phyloP scores from a whole-genome alignment of 164 flowering plant genomes.

The Liriodendron chinense region DNA sequence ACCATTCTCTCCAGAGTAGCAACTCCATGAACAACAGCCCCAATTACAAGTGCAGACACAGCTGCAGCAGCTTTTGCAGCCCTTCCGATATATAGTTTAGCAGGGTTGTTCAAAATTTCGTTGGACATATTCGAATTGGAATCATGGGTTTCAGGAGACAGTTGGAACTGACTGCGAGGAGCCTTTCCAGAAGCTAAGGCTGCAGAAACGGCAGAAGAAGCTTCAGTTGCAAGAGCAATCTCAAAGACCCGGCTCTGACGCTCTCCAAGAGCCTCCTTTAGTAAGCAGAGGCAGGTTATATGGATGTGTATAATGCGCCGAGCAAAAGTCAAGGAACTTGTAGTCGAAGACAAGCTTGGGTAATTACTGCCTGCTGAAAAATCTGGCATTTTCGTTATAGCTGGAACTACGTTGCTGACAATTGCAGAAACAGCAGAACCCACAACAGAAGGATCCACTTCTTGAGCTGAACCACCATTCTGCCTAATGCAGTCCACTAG shows the following conservation, averaged over 20 bases:
- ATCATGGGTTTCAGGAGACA: slow-evolving; percentile 72
- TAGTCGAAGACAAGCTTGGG: slow-evolving; percentile 38
- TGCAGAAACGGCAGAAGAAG: slow-evolving; percentile 66
- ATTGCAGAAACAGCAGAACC: slow-evolving; percentile 94
- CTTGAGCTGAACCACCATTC: slow-evolving; percentile 94
- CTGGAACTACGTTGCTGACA: slow-evolving; percentile 63
- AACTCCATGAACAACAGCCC: slow-evolving; percentile 78
- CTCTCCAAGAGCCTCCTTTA: slow-evolving; percentile 95
- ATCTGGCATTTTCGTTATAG: slow-evolving; percentile 66
- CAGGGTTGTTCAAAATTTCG: slow-evolving; percentile 46
- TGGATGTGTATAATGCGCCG: slow-evolving; percentile 62
- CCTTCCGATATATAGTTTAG: slow-evolving; percentile 47
- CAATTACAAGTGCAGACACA: slow-evolving; percentile 83
- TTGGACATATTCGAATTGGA: slow-evolving; percentile 44
- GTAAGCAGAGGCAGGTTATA: slow-evolving; percentile 65
- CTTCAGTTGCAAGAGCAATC: slow-evolving; percentile 89
- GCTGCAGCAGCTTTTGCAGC: slow-evolving; percentile 68
- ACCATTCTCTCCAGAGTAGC: slow-evolving; percentile 87
- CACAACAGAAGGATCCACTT: slow-evolving; percentile 82
- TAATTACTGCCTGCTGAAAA: slow-evolving; percentile 40
- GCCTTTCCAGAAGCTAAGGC: slow-evolving; percentile 66
- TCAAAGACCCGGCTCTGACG: slow-evolving; percentile 92
- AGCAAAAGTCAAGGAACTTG: slow-evolving; percentile 49
- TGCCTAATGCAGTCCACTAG: slow-evolving; percentile 80
- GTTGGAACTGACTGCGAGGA: slow-evolving; percentile 66